Percentiles rank a stretch among this genome's conserved stretches.
Evolutionary conservation across 805 yeast species (phyloP).

Genomic region (Zygosaccharomyces rouxii): DNA sequence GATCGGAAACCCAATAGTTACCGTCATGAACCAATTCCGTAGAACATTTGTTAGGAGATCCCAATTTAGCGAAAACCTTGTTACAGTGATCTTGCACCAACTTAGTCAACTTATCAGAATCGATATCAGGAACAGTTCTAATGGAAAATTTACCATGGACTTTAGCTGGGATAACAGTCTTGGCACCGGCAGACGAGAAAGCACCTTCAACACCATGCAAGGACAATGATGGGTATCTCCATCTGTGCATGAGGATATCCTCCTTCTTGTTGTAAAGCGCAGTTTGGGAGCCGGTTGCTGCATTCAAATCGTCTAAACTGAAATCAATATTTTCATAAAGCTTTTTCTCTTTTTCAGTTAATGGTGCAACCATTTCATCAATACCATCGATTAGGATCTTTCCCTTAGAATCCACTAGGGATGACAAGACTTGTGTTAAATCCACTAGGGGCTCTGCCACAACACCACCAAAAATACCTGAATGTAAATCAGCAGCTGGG

Average conservation of each 20-base stretch:
- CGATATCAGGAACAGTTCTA: slow-evolving; percentile 95
- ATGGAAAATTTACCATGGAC: slow-evolving; percentile 94
- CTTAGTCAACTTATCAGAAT: slow-evolving; percentile 70
- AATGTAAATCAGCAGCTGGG: slow-evolving; percentile 95
- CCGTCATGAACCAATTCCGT: slow-evolving; percentile 90
- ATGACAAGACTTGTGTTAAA: slow-evolving; percentile 68
- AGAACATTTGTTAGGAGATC: slow-evolving; percentile 69
- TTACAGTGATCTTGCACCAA: slow-evolving; percentile 69
- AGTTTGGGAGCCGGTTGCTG: slow-evolving; percentile 84
- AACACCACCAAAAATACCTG: slow-evolving; percentile 96
- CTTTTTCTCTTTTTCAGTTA: slow-evolving; percentile 72
- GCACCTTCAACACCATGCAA: slow-evolving; percentile 98
- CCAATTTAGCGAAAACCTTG: slow-evolving; percentile 57
- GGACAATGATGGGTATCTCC: slow-evolving; percentile 97
- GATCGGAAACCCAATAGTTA: slow-evolving; percentile 93
- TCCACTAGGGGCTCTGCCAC: slow-evolving; percentile 98
- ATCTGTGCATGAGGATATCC: slow-evolving; percentile 91
- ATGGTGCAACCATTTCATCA: slow-evolving; percentile 90
- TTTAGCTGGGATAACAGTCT: slow-evolving; percentile 95
- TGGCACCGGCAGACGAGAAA: slow-evolving; percentile 90
- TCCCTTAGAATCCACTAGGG: slow-evolving; percentile 78
- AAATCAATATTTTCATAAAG: slow-evolving; percentile 85
- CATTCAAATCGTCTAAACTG: slow-evolving; percentile 75
- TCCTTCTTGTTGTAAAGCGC: slow-evolving; percentile 72
- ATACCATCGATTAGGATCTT: slow-evolving; percentile 84